phyloP scores from a whole-genome alignment of 495 filamentous ascomycete genomes.

The Talaromyces wortmannii region DNA sequence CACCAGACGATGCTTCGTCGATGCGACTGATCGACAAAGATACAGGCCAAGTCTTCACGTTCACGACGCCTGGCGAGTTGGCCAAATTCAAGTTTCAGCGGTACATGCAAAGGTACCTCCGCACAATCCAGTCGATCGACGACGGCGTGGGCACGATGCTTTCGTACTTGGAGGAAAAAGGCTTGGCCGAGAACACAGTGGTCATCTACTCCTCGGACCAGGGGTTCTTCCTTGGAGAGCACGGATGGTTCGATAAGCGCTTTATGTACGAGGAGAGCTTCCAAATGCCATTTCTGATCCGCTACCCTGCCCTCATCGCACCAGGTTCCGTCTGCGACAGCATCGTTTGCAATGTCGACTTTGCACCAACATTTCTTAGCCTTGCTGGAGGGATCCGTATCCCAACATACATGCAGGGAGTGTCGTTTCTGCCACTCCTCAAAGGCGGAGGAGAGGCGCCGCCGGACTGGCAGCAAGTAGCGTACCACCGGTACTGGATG shows the following conservation, averaged over 20 bases:
- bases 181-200: slow-evolving; percentile 27
- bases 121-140: slow-evolving; percentile 35
- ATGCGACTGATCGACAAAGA: slow-evolving; percentile 33
- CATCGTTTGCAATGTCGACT: slow-evolving; percentile 38
- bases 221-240: slow-evolving; percentile 42
- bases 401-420: slow-evolving; percentile 37
- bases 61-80: slow-evolving; percentile 23
- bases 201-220: slow-evolving; percentile 39
- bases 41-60: slow-evolving; percentile 28
- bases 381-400: slow-evolving; percentile 17
- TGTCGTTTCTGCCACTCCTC: slow-evolving; percentile 21
- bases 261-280: slow-evolving; percentile 43
- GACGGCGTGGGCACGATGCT: slow-evolving; percentile 35
- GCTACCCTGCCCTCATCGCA: slow-evolving; percentile 25
- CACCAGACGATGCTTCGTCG: slow-evolving; percentile 18
- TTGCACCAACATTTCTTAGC: slow-evolving; percentile 35
- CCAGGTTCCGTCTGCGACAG: slow-evolving; percentile 25
- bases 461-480: slow-evolving; percentile 32
- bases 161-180: slow-evolving; percentile 25
- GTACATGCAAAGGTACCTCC: slow-evolving; percentile 40
- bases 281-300: slow-evolving; percentile 38
- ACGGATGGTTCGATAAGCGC: slow-evolving; percentile 43
- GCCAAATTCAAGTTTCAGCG: slow-evolving; percentile 40
- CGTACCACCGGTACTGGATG: slow-evolving; percentile 43
- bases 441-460: slow-evolving; percentile 14